Base-by-base conservation (phyloP, 805 yeast genomes). In the Blastobotrys parvus region DNA sequence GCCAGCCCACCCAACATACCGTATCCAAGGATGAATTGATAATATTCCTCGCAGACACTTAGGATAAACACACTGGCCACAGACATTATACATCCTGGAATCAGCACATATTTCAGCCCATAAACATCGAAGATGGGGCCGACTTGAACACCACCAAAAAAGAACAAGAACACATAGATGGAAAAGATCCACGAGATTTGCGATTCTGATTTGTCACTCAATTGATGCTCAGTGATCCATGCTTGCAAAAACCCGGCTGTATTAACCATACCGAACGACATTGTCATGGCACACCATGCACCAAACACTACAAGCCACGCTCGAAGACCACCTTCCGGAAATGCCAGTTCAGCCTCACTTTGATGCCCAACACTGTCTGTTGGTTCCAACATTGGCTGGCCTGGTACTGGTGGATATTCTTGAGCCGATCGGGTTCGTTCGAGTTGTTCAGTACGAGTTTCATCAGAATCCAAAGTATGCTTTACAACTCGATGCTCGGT, bases 101-200 rank as follows among this genome's bases (percentile, higher is more conserved):
- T 46, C 50, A 78, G 51, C 3, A 80, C 68, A 5, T 45, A 51
- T 18, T 64, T 60, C 2, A 75, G 67, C 3, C 88, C 88, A 40
- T 69, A 68, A n/a, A 69, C 59, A 51, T 81, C 88, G 51, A 79
- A 80, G 1, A 77, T 44, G 0, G 78, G 72, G 2, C 80, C 65
- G 46, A 63, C 54, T 33, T 59, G 82, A 3, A 71, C 57, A 3
- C 81, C 76, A 18, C 77, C 56, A 27, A 63, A 54, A 48, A 63
- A 66, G 43, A 62, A 60, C 31, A 66, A 48, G 48, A 60, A 63
- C 10, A 64, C 50, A 49, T 59, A 65, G 6, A 62, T 44, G 4
- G 63, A 72, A 54, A 82, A 83, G 45, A 82, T 74, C 92, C 90
- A 83, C 1, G 85, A 76, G 3, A 80, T 66, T 2, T 74, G 58